Base-by-base conservation (phyloP, 768 basidiomycete species). In the Galerina marginata region DNA sequence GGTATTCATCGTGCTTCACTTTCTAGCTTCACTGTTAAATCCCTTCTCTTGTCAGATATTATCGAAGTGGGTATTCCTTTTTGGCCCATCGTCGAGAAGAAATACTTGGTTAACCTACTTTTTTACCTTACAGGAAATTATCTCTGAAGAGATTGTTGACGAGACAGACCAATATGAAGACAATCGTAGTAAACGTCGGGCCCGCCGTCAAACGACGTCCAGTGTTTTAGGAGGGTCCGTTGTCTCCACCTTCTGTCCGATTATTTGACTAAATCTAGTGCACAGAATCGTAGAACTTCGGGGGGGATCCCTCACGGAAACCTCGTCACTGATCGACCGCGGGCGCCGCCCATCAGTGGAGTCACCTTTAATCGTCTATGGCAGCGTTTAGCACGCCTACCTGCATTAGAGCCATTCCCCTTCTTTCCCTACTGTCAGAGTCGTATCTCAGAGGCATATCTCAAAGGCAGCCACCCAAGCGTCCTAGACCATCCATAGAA, bases 81-180 rank as follows among this genome's bases (percentile, higher is more conserved):
- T 63, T 10, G 25, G 15, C 25, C 7, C 16, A 38, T 4, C 1
- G 10, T 26, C 16, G 3, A 16, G 9, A 43, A 11, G 46, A 25
- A 16, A 2, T 14, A 23, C 45, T 37, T 11, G 5, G 23, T 40
- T 11, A 26, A 6, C 36, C 11, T 20, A 14, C 16, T 9, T 33
- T 11, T 12, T 1, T 42, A 54, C 60, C 3, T 72, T 71, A 58
- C 74, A 93, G 84, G 95, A 96, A 83, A 96, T 99, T 63, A 92
- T 98, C 12, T 89, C 91, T 1, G 94, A 97, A 76, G 96, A 97
- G 72, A 96, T 97, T 56, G 90, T 96, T 25, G 95, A 96, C 68
- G 95, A 97, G 74, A 96, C 94, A 5, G 95, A 97, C 74, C 82
- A 87, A 25, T 96, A 90, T 66, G 90, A 92, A 65, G 92, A 94